These are phyloP conservation scores for Blastomyces silverae DNA, from an alignment of 2,329 filamentous ascomycete species.

Conservation along the genomic window DNA sequence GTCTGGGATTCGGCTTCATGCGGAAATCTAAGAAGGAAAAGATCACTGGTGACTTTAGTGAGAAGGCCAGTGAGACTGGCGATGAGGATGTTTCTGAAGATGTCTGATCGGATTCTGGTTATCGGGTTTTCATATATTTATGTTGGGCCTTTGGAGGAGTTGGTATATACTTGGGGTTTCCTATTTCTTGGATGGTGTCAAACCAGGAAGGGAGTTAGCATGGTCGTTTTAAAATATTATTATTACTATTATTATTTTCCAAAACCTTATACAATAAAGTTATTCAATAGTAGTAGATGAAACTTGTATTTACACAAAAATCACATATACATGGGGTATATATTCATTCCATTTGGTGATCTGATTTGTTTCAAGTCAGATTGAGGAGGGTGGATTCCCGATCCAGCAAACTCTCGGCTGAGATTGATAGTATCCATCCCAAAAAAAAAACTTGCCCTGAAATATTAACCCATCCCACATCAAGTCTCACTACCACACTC, in stretches of 20 bases:
- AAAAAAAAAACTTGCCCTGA: neutral
- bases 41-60: conserved; percentile 39
- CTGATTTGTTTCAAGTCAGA: neutral
- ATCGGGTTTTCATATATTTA: neutral
- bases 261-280: neutral
- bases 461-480: neutral
- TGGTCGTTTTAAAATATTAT: conserved; percentile 5
- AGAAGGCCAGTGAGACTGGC: conserved; percentile 39
- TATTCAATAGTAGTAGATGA: neutral
- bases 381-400: neutral
- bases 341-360: neutral
- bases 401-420: neutral
- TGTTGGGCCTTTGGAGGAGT: neutral
- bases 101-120: neutral
- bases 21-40: conserved; percentile 44
- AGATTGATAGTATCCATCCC: neutral
- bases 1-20: conserved; percentile 43
- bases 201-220: neutral
- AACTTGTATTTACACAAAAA: too few relatives aligned
- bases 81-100: conserved; percentile 39
- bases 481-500: neutral
- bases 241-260: neutral
- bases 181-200: neutral
- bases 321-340: neutral
- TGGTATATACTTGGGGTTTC: neutral